Conservation (phyloP, 371 early-diverging fungal species). For the Mortierella sp. region DNA sequence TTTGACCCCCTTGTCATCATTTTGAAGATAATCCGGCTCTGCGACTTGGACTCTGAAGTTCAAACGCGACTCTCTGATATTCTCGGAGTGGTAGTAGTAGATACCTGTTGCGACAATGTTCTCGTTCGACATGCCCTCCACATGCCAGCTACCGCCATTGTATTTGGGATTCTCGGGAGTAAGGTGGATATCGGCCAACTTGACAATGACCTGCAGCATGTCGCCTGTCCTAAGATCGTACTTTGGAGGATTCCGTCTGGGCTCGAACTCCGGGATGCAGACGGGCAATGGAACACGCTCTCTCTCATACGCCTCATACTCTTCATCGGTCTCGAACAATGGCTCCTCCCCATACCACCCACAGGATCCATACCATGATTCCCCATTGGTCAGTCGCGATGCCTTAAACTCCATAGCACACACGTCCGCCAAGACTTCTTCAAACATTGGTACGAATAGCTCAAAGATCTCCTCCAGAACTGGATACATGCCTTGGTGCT, state of each 20-base stretch:
- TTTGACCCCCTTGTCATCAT: constrained; percentile 31
- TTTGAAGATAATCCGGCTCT: constrained; percentile 45
- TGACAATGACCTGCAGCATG: constrained; percentile 73
- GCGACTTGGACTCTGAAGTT: constrained; percentile 55
- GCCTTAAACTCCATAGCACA: constrained; percentile 7
- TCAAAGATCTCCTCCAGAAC: constrained; percentile 52
- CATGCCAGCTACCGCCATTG: constrained; percentile 71
- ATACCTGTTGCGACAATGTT: constrained; percentile 71
- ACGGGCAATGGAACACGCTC: constrained; percentile 11
- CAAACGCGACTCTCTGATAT: constrained; percentile 63
- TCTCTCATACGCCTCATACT: neutral
- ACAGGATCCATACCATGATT: too few species aligned
- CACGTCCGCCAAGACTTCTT: constrained; percentile 47
- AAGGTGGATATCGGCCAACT: constrained; percentile 68
- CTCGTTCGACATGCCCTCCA: constrained; percentile 76
- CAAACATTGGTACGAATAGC: constrained; percentile 59
- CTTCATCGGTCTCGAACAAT: constrained; percentile 15
- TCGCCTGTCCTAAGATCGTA: constrained; percentile 40
- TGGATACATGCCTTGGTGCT: constrained; percentile 51
- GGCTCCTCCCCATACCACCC: constrained; percentile 36
- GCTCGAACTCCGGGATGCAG: constrained; percentile 4
- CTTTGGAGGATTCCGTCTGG: neutral
- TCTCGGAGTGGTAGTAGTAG: constrained; percentile 68
- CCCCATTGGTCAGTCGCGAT: constrained; percentile 10
- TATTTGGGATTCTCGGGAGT: constrained; percentile 70